Conservation (phyloP, 2,329 filamentous ascomycete species). For the Xylaria sp. region DNA sequence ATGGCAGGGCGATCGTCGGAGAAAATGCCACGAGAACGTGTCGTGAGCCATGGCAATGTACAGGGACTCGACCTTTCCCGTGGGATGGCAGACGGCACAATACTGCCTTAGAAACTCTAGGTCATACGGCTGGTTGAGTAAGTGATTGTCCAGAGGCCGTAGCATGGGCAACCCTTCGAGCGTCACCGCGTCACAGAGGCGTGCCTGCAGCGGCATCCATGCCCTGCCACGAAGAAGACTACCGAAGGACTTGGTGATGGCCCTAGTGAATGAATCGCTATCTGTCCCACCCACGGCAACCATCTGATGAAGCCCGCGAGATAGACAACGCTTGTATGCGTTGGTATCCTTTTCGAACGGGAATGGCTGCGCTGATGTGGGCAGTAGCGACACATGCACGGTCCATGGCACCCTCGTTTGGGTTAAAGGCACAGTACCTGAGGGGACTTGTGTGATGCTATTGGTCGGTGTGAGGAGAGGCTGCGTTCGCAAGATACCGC, state of each 20-base stretch:
- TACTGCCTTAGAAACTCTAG: conserved; percentile 57
- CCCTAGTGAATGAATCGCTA: conserved; percentile 54
- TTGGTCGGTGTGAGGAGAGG: conserved; percentile 2
- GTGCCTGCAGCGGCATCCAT: conserved; percentile 65
- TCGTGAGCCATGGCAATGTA: conserved; percentile 63
- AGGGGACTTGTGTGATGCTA: conserved; percentile 3
- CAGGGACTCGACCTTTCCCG: conserved; percentile 62
- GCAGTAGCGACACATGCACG: conserved; percentile 64
- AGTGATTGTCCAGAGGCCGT: conserved; percentile 53
- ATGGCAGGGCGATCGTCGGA: conserved; percentile 55
- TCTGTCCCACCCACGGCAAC: conserved; percentile 58
- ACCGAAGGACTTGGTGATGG: conserved; percentile 57
- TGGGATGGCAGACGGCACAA: conserved; percentile 61
- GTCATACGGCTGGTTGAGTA: conserved; percentile 53
- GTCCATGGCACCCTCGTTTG: conserved; percentile 52
- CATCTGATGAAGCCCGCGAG: conserved; percentile 63
- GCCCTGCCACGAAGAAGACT: conserved; percentile 54
- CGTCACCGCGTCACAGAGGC: conserved; percentile 60
- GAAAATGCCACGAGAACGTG: conserved; percentile 61
- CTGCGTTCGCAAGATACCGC: conserved; percentile 18
- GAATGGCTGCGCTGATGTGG: conserved; percentile 58
- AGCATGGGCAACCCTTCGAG: conserved; percentile 65
- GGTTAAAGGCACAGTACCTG: not conserved
- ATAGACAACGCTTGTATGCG: conserved; percentile 65
- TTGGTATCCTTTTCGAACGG: conserved; percentile 67